Evolutionary conservation across 805 yeast species (phyloP), one percentile per base, ranked within the genome.

Genomic region (Metschnikowia arizonensis): DNA sequence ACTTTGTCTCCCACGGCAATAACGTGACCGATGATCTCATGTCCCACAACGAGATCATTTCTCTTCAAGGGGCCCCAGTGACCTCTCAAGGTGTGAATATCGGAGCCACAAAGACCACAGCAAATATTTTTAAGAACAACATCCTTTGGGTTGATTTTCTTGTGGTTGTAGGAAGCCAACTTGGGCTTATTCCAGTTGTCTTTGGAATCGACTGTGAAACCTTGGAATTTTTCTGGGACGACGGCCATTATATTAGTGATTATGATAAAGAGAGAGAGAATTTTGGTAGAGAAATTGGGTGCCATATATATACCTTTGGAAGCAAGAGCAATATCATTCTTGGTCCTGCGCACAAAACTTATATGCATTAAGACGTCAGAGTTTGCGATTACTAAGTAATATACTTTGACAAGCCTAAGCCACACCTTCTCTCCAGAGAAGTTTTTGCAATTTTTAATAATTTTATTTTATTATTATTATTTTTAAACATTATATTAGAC

Each of bases 11-110:
- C 57, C 5, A 53, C 53, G 4, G 52, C 53, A 18, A 51, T 45
- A 23, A 82, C 83, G 30, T 61, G 68, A 34, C 88, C 88, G 36
- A 82, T 66, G 50, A 83, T 73, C 60, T 83, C 88, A 61, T 83
- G 88, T 26, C 88, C 88, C n/a, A 79, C 83, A 31, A 73, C 70
- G 31, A 72, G 48, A 47, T 58, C 61, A 18, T 62, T 44, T 51
- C 55, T 40, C 25, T 45, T 34, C 45, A 46, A 41, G 9, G 52
- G 49, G 10, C 53, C 54, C 58, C 58, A 55, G 44, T 46, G 44
- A 12, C 47, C 56, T 35, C 39, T 45, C 40, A 45, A 38, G 21
- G 52, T 49, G 47, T 49, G 57, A 25, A 53, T 34, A 24, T 55
- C 58, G 8, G 56, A 47, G 4, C 58, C 58, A 28, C 58, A 55